Evolutionary conservation across 495 filamentous ascomycete species (phyloP).

Genomic region (Tuber microsphaerosporum): DNA sequence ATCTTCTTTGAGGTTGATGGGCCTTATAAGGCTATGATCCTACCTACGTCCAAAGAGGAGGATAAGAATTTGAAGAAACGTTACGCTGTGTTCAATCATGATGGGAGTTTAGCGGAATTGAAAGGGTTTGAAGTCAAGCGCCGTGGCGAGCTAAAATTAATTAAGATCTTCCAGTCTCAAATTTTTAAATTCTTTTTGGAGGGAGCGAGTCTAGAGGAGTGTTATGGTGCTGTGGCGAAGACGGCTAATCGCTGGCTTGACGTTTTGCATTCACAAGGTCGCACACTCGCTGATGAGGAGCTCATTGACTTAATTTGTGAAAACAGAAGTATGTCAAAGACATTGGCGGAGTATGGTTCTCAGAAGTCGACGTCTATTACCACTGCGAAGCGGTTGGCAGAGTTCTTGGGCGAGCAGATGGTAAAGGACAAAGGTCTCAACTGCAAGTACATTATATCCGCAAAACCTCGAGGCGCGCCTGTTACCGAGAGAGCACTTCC

Average conservation of each 20-base stretch:
- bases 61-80: conserved; percentile 99
- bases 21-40: conserved; percentile 92
- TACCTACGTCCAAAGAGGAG: conserved; percentile 96
- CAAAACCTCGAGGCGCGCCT: conserved; percentile 75
- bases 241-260: conserved; percentile 97
- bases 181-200: conserved; percentile 99
- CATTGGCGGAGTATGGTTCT: conserved; percentile 85
- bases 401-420: conserved; percentile 97
- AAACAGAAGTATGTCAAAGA: conserved; percentile 95
- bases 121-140: conserved; percentile 99
- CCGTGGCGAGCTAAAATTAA: conserved; percentile 94
- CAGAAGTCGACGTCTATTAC: conserved; percentile 99
- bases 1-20: conserved; percentile 99
- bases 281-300: conserved; percentile 88
- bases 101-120: conserved; percentile 90
- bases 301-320: conserved; percentile 98
- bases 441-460: conserved; percentile 98
- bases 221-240: conserved; percentile 83
- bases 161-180: conserved; percentile 98
- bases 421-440: conserved; percentile 97
- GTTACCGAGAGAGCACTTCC: conserved; percentile 93
- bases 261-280: conserved; percentile 76
- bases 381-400: conserved; percentile 88
- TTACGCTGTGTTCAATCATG: conserved; percentile 98
- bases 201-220: conserved; percentile 74